Conservation (phyloP, 108 stramenopile species). For the Fragilaria crotonensis region DNA sequence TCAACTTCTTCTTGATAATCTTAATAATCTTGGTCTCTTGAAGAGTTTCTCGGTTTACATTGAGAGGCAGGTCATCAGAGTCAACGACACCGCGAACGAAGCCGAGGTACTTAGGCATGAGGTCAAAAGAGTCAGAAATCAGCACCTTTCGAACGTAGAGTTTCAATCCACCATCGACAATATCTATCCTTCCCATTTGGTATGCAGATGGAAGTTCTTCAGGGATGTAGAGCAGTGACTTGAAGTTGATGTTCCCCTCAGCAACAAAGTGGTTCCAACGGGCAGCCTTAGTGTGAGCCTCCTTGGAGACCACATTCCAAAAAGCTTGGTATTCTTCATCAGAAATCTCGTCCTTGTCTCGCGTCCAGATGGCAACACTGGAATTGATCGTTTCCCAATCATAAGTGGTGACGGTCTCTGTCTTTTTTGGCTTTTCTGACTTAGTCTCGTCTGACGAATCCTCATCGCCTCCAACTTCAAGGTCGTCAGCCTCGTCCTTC, state of each 20-base stretch:
- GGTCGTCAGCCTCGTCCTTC: slow-evolving; percentile 49
- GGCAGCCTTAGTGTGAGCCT: slow-evolving; percentile 43
- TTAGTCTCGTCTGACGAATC: slow-evolving; percentile 40
- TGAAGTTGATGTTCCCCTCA: slow-evolving; percentile 99
- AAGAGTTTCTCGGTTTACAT: slow-evolving; percentile 98
- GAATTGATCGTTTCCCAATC: slow-evolving; percentile 92
- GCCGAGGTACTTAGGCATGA: slow-evolving; percentile 92
- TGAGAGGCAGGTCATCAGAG: slow-evolving; percentile 99
- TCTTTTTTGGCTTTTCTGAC: slow-evolving; percentile 71
- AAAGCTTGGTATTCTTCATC: slow-evolving; percentile 99
- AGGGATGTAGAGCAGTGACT: slow-evolving; percentile 94
- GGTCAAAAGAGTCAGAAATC: slow-evolving; percentile 97
- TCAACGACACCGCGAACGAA: slow-evolving; percentile 98
- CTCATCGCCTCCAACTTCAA: slow-evolving; percentile 54
- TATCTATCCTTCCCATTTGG: slow-evolving; percentile 38
- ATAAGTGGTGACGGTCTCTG: slow-evolving; percentile 76
- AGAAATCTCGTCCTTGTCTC: slow-evolving; percentile 90
- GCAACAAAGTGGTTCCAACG: slow-evolving; percentile 98
- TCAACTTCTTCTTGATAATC: slow-evolving; percentile 99
- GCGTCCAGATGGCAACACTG: slow-evolving; percentile 97
- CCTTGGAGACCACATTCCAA: slow-evolving; percentile 41
- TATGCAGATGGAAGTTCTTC: slow-evolving; percentile 45
- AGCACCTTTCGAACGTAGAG: slow-evolving; percentile 99
- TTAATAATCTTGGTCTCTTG: slow-evolving; percentile 95
- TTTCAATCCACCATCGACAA: slow-evolving; percentile 36